Percentiles rank a stretch among this genome's conserved stretches.
phyloP scores from a whole-genome alignment of 2,329 filamentous ascomycete species.

The Epichloe typhina region DNA sequence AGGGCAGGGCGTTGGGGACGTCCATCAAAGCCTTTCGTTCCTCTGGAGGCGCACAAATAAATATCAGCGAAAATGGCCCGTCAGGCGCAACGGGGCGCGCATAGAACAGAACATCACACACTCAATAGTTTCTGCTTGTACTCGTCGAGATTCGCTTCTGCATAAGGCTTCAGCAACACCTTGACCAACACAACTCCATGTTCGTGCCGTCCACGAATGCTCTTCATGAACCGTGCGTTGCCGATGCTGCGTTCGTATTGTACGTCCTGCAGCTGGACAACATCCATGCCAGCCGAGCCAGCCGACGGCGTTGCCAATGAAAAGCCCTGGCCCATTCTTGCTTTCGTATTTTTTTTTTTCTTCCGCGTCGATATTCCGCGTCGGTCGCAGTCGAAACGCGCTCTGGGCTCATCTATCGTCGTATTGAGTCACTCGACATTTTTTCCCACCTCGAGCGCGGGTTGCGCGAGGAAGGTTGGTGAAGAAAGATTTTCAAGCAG shows the following conservation, averaged over 20 bases:
- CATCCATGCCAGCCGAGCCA: slow-evolving; percentile 84
- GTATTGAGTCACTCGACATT: slow-evolving; percentile 2
- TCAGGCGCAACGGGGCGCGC: no score
- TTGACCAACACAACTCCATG: slow-evolving; percentile 91
- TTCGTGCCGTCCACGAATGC: slow-evolving; percentile 76
- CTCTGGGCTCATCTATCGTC: not conserved
- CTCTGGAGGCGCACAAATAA: slow-evolving; percentile 30
- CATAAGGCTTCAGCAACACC: slow-evolving; percentile 84
- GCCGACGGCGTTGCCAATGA: slow-evolving; percentile 84
- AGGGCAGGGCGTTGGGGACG: slow-evolving; percentile 81
- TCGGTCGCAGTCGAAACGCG: not conserved
- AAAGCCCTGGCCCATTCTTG: slow-evolving; percentile 85
- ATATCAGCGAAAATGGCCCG: no score
- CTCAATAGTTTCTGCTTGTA: slow-evolving; percentile 68
- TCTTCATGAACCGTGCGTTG: slow-evolving; percentile 91
- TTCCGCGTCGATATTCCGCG: not conserved
- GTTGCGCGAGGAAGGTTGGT: not conserved
- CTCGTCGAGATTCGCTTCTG: slow-evolving; percentile 62
- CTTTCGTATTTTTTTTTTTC: not conserved
- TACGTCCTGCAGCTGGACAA: slow-evolving; percentile 80
- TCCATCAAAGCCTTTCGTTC: slow-evolving; percentile 69
- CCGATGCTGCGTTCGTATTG: slow-evolving; percentile 88
- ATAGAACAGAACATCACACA: slow-evolving; percentile 25
- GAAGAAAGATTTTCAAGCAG: not conserved
- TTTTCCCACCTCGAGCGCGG: not conserved